Percentiles rank a stretch among this genome's conserved stretches.
Evolutionary conservation across 768 basidiomycete genomes (phyloP).

Genomic region (Lactarius vividus): DNA sequence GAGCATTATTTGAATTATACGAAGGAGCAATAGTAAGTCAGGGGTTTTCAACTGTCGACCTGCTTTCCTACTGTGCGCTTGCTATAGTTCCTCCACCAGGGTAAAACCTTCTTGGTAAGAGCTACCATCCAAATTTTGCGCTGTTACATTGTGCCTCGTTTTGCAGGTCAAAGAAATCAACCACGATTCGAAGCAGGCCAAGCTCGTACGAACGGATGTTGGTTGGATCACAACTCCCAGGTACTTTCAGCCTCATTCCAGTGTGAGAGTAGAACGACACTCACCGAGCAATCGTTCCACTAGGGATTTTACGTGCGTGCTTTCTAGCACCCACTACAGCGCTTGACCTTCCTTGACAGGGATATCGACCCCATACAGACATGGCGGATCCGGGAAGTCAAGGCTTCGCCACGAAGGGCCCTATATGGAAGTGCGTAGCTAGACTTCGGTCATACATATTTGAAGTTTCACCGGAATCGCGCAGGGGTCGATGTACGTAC

Average conservation of each 20-base stretch:
- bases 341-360: slow-evolving; percentile 3
- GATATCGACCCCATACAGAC: slow-evolving; percentile 78
- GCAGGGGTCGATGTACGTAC: slow-evolving; percentile 62
- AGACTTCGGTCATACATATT: background rate
- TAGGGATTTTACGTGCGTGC: slow-evolving; percentile 72
- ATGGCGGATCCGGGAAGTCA: slow-evolving; percentile 66
- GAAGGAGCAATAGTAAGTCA: slow-evolving; percentile 77
- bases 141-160: background rate
- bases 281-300: slow-evolving; percentile 5
- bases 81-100: slow-evolving; percentile 82
- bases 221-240: slow-evolving; percentile 79
- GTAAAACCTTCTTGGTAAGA: slow-evolving; percentile 71
- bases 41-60: background rate
- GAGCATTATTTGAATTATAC: slow-evolving; percentile 85
- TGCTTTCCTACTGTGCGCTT: background rate
- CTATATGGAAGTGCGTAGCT: slow-evolving; percentile 68
- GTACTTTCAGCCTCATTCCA: slow-evolving; percentile 34
- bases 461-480: slow-evolving; percentile 6
- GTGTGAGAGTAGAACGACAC: background rate
- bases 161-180: slow-evolving; percentile 73
- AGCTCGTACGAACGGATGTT: slow-evolving; percentile 69
- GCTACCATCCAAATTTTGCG: background rate
- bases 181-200: slow-evolving; percentile 74
- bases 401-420: slow-evolving; percentile 50
- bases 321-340: background rate